Evolutionary conservation across 495 filamentous ascomycete genomes (phyloP), one percentile per base, ranked within the genome.

Genomic region (Aspergillus heteromorphus): DNA sequence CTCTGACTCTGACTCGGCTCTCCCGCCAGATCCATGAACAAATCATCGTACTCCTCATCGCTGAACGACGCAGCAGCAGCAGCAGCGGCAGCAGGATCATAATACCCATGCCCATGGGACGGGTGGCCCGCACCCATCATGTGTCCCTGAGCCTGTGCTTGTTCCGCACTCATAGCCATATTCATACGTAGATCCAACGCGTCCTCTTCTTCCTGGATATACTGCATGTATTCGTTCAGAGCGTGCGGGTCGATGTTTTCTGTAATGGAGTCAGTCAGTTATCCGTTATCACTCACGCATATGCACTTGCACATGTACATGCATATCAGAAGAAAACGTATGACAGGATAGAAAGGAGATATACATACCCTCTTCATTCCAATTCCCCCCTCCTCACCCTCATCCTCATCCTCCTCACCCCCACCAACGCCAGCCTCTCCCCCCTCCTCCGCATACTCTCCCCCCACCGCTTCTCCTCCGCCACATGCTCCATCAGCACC

Each of bases 11-110:
- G 59, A 13, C 21, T n/a, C n/a, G n/a, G n/a, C n/a, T n/a, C n/a
- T n/a, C 21, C 68, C 27, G 58, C 60, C 45, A 77, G 34, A 25
- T 67, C 63, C 63, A 71, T 74, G 51, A 80, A 81, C 23, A 82
- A 67, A 61, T 70, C 70, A 56, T 80, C 78, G 60, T 81, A 80
- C 40, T 82, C 78, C 17, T 79, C 81, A 55, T 86, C 79, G 40
- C 81, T 80, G 38, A 76, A 79, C 14, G 60, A 65, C 4, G 57
- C 60, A 42, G 20, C 56, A 36, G 25, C 30, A 55, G 55, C 49
- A 38, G 20, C 17, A 5, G 5, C 20, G 10, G 18, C 18, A 47
- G 18, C 5, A 47, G 18, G 4, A 18, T n/a, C 8, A 29, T 10
- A 11, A n/a, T n/a, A n/a, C n/a, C n/a, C n/a, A n/a, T n/a, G n/a